Percentiles rank a stretch among this genome's conserved stretches.
phyloP scores from a whole-genome alignment of 495 filamentous ascomycete species.

The Jackrogersella minutella region DNA sequence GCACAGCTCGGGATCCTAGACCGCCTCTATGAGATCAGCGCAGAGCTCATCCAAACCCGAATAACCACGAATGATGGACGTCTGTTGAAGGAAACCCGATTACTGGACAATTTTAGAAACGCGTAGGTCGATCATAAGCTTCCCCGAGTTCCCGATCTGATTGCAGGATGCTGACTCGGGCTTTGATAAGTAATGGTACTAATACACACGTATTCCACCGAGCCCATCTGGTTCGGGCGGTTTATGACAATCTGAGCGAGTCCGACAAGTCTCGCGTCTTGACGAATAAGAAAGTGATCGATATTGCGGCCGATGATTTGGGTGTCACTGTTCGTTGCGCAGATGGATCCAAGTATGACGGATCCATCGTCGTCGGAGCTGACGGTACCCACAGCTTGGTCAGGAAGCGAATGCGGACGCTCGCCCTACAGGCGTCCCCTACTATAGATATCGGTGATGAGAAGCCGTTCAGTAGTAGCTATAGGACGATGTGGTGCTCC shows the following conservation, averaged over 20 bases:
- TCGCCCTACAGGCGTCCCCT: constrained; percentile 34
- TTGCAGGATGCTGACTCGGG: background rate
- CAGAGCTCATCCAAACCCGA: background rate
- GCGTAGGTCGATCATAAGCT: background rate
- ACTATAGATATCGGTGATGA: constrained; percentile 19
- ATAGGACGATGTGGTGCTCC: constrained; percentile 25
- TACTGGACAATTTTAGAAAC: background rate
- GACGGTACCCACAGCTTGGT: constrained; percentile 58
- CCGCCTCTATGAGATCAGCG: constrained; percentile 13
- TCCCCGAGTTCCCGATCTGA: background rate
- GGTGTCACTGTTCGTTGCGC: constrained; percentile 41
- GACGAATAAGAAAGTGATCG: constrained; percentile 43
- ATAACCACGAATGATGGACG: background rate
- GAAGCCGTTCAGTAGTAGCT: constrained; percentile 27
- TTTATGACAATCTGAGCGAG: constrained; percentile 47
- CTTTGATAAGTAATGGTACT: constrained; percentile 17
- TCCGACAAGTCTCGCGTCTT: constrained; percentile 46
- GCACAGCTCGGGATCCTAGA: constrained; percentile 56
- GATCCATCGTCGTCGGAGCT: constrained; percentile 57
- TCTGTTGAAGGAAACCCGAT: background rate
- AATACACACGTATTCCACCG: constrained; percentile 14
- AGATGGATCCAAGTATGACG: constrained; percentile 50
- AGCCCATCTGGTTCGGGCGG: constrained; percentile 35
- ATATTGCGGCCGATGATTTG: constrained; percentile 36
- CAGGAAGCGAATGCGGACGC: constrained; percentile 46